Evolutionary conservation across 1,284 basidiomycete genomes (phyloP).

Genomic region (Psilocybe mexicana): DNA sequence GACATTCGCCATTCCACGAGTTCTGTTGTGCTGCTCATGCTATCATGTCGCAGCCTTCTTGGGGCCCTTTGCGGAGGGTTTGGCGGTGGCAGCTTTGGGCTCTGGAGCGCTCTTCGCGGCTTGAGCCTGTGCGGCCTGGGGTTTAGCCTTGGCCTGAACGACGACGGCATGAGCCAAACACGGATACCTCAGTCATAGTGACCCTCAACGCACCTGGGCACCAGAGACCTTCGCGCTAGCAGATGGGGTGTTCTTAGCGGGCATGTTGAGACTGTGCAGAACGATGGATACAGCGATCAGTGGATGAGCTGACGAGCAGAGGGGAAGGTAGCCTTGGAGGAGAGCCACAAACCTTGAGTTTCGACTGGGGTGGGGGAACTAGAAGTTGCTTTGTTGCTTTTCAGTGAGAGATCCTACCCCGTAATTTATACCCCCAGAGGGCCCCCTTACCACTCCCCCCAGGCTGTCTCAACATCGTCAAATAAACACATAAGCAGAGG

Average conservation of each 20-base stretch:
- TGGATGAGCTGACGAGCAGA: neutral
- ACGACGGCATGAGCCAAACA: neutral
- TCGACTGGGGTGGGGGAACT: neutral
- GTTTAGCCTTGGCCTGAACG: conserved; percentile 22
- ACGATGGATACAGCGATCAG: neutral
- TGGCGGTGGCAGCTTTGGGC: conserved; percentile 17
- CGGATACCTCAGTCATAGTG: neutral
- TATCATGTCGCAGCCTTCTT: conserved; percentile 20
- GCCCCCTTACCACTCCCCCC: conserved; percentile 5
- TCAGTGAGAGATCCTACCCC: neutral
- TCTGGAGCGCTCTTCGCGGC: conserved; percentile 13
- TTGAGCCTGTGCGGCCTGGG: conserved; percentile 13
- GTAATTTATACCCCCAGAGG: conserved; percentile 20
- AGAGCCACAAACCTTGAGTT: neutral
- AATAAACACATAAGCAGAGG: conserved; percentile 20
- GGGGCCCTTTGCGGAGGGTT: conserved; percentile 18
- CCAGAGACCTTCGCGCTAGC: conserved; percentile 19
- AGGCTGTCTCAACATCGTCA: conserved; percentile 11
- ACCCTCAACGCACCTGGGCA: conserved; percentile 6
- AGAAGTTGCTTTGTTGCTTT: conserved; percentile 4
- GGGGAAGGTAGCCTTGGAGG: neutral
- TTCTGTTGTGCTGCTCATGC: neutral
- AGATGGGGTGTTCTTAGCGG: conserved; percentile 22
- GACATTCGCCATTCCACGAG: neutral
- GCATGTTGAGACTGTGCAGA: conserved; percentile 16